Conservation (phyloP, 2,329 filamentous ascomycete genomes). For the Alternaria solani region DNA sequence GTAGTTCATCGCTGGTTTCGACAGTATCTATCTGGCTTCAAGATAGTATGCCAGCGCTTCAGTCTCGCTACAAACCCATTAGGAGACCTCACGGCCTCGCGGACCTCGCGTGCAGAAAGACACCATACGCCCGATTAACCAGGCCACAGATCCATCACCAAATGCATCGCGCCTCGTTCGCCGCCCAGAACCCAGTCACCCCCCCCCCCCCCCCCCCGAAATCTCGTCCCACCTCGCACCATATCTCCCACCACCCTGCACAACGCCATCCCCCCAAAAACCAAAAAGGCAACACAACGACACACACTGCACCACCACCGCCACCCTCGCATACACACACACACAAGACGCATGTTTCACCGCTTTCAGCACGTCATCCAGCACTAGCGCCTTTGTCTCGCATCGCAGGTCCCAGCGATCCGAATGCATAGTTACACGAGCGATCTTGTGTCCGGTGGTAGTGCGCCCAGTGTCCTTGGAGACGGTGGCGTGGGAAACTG, state of each 20-base stretch:
- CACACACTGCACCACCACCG: not conserved
- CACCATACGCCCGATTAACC: not conserved
- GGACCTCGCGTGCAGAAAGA: not conserved
- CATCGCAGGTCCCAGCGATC: slow-evolving; percentile 1
- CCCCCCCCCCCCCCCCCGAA: too few species aligned
- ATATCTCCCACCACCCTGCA: not conserved
- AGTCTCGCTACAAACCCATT: not conserved
- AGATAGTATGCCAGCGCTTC: not conserved
- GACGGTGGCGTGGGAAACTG: not conserved
- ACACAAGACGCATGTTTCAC: slow-evolving; percentile 12
- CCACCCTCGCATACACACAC: not conserved
- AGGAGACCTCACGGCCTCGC: not conserved
- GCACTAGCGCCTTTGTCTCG: not conserved
- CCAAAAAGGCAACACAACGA: not conserved
- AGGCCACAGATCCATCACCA: not conserved
- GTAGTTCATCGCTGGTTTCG: too few species aligned
- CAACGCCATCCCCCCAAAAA: not conserved
- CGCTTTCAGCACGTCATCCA: not conserved
- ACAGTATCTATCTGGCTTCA: not conserved
- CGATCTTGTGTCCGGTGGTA: slow-evolving; percentile 1
- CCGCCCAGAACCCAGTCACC: not conserved
- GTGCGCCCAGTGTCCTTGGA: not conserved
- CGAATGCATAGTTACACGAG: not conserved
- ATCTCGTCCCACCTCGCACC: slow-evolving; percentile 4
- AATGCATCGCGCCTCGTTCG: fast-evolving